Percentiles rank a stretch among this genome's conserved stretches.
phyloP scores from a whole-genome alignment of 352 stramenopile genomes.

The Globisporangium nodosum region DNA sequence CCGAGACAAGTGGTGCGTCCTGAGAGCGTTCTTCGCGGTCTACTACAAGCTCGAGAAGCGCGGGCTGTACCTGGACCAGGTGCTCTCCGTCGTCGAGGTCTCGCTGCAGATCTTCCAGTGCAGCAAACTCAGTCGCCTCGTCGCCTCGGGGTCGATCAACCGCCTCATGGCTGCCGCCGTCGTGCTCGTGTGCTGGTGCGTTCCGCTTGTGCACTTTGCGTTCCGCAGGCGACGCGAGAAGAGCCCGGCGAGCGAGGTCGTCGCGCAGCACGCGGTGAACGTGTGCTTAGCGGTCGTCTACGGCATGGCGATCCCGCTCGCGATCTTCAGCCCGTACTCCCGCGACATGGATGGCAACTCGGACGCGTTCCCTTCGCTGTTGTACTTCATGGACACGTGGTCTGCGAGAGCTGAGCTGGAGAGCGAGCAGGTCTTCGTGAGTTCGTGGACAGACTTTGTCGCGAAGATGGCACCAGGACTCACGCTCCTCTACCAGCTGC shows the following conservation, averaged over 20 bases:
- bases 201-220: conserved; percentile 9
- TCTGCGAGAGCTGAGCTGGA: not conserved
- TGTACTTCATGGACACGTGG: conserved; percentile 16
- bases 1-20: conserved; percentile 8
- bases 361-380: not conserved
- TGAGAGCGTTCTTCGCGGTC: conserved; percentile 3
- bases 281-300: conserved; percentile 16
- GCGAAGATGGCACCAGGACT: conserved; percentile 11
- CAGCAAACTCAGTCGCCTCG: conserved; percentile 14
- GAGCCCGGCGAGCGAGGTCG: conserved; percentile 6
- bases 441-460: conserved; percentile 12
- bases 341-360: not conserved
- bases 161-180: conserved; percentile 8
- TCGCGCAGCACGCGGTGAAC: conserved; percentile 12
- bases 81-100: conserved; percentile 13
- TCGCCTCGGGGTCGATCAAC: conserved; percentile 18
- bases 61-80: conserved; percentile 8
- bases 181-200: conserved; percentile 20
- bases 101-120: conserved; percentile 21
- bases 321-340: conserved; percentile 7
- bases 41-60: conserved; percentile 10
- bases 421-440: conserved; percentile 13
- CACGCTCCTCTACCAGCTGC: conserved; percentile 7
- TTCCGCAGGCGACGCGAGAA: conserved; percentile 1
- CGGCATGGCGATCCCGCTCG: conserved; percentile 8